Evolutionary conservation across 106 monocot genomes (phyloP).

Genomic region (Dendrobium huoshanense): DNA sequence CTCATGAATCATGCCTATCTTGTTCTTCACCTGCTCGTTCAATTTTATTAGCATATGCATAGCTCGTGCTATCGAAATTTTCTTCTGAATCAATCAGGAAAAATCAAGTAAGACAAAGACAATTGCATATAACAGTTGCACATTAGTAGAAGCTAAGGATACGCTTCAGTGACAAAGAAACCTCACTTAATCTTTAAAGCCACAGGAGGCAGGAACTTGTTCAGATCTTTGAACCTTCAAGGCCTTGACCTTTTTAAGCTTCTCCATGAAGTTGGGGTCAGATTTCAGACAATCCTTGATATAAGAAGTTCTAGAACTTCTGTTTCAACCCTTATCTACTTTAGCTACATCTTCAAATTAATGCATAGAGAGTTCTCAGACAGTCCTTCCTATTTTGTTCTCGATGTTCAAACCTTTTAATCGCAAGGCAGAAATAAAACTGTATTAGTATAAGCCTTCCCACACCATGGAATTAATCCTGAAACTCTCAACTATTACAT

Average conservation of each 20-base stretch:
- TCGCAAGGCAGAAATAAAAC: background rate
- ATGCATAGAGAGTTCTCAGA: constrained; percentile 70
- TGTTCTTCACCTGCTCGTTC: too few species aligned
- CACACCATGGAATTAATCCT: too few species aligned
- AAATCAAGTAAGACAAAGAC: too few species aligned
- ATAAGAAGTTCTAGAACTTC: constrained; percentile 39
- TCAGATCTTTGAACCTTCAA: constrained; percentile 16
- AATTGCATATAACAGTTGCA: too few species aligned
- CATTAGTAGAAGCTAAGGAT: too few species aligned
- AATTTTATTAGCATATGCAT: too few species aligned
- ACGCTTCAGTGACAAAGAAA: too few species aligned
- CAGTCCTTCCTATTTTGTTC: constrained; percentile 98
- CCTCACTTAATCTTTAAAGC: too few species aligned
- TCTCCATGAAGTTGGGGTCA: constrained; percentile 70
- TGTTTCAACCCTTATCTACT: constrained; percentile 69
- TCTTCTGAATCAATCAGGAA: too few species aligned
- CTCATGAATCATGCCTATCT: too few species aligned
- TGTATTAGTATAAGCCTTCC: background rate
- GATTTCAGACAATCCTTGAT: constrained; percentile 64
- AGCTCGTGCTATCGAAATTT: too few species aligned
- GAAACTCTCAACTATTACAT: too few species aligned
- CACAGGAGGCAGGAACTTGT: background rate
- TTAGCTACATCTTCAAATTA: constrained; percentile 78
- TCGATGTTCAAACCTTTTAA: constrained; percentile 72
- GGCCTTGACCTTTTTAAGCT: constrained; percentile 23